These are phyloP conservation scores for Trichoderma semiorbis DNA, from an alignment of 2,329 filamentous ascomycete genomes.

Conservation along the genomic window DNA sequence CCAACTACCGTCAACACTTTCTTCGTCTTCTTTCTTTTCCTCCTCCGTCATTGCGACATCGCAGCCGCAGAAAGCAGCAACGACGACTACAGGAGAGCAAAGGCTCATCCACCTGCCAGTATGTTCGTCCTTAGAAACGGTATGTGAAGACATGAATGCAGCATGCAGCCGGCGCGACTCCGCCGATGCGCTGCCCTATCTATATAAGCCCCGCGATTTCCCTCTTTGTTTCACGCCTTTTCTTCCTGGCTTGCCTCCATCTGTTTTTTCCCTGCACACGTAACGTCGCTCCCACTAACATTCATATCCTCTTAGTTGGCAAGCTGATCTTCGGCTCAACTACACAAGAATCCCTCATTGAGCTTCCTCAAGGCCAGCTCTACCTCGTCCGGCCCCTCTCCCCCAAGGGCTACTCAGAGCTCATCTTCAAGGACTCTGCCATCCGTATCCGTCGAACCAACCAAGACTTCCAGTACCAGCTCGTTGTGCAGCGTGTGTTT, in stretches of 20 bases:
- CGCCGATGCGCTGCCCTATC: not conserved
- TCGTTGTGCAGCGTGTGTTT: conserved; percentile 92
- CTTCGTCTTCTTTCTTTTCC: not conserved
- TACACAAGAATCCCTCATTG: conserved; percentile 88
- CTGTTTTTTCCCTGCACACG: not conserved
- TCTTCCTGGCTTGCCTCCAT: not conserved
- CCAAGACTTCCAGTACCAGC: conserved; percentile 95
- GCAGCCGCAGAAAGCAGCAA: not conserved
- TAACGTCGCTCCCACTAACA: not conserved
- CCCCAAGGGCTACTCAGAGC: conserved; percentile 95
- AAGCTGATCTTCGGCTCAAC: conserved; percentile 87
- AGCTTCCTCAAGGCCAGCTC: conserved; percentile 91
- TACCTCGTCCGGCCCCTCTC: conserved; percentile 94
- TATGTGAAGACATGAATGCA: conserved; percentile 26
- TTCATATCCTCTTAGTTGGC: conserved; percentile 56
- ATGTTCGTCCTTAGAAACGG: conserved; percentile 41
- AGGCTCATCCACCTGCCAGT: conserved; percentile 23
- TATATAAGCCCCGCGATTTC: conserved; percentile 2
- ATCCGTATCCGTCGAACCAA: conserved; percentile 89
- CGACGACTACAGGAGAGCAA: conserved; percentile 2
- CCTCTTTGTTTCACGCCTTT: not conserved
- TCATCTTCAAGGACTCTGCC: conserved; percentile 96
- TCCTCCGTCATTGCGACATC: not conserved
- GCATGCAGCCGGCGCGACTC: not conserved
- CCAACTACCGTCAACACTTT: not conserved